phyloP scores from a whole-genome alignment of 345 rosid species.

The Citrus sinensis region DNA sequence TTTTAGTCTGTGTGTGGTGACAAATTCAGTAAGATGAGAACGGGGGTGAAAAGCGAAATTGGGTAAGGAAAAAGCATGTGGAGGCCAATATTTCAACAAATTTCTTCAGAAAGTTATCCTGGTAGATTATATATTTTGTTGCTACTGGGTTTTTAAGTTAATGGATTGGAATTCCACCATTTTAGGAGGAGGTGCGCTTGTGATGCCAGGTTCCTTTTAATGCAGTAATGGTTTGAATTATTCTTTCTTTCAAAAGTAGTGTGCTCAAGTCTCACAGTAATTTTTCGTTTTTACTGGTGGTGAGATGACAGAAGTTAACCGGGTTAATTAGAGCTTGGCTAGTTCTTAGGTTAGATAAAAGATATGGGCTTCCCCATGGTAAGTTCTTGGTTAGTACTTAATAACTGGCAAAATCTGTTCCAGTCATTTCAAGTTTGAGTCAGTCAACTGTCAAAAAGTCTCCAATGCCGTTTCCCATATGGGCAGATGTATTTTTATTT shows the following conservation, averaged over 20 bases:
- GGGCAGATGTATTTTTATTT: neutral
- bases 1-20: neutral
- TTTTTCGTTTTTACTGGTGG: neutral
- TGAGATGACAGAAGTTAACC: neutral
- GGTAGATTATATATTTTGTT: neutral
- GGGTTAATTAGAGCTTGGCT: neutral
- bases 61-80: neutral
- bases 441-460: neutral
- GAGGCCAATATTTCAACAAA: neutral
- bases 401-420: neutral
- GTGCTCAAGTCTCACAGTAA: neutral
- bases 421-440: neutral
- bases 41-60: neutral
- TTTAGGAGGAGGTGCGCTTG: neutral
- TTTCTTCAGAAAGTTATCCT: neutral
- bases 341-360: neutral
- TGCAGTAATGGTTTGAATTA: neutral
- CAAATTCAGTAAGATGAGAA: neutral
- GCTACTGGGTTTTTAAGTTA: neutral
- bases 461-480: neutral
- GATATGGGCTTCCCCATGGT: neutral
- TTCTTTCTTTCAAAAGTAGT: neutral
- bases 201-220: neutral
- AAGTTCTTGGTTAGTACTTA: neutral
- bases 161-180: neutral